Percentiles rank a stretch among this genome's conserved stretches.
Conservation (phyloP, 495 filamentous ascomycete species). For the Clohesyomyces aquaticus region DNA sequence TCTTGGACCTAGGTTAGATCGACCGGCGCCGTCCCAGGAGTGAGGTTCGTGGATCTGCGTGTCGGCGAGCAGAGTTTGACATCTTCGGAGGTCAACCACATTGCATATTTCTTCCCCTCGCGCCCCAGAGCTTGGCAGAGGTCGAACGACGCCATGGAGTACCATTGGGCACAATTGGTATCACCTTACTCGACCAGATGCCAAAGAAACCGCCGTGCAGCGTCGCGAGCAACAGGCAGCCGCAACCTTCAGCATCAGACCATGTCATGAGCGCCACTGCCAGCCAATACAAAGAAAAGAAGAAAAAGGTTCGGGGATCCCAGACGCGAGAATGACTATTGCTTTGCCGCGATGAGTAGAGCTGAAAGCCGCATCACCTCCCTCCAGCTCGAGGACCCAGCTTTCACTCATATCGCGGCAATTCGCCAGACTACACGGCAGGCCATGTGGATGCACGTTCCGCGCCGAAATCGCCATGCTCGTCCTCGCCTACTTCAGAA, state of each 20-base stretch:
- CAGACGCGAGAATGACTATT: not conserved
- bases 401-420: too few relatives aligned
- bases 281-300: not conserved
- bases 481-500: not conserved
- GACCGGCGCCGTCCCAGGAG: slow-evolving; percentile 3
- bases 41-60: slow-evolving; percentile 10
- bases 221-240: not conserved
- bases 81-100: not conserved
- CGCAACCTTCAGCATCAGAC: not conserved
- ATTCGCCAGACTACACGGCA: too few relatives aligned
- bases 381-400: not conserved
- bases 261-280: not conserved
- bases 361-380: not conserved
- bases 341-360: not conserved
- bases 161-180: not conserved
- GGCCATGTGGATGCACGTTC: not conserved
- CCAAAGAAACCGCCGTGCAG: not conserved
- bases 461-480: not conserved
- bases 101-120: not conserved
- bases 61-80: not conserved
- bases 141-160: not conserved
- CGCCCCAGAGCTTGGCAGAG: not conserved
- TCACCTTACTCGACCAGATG: not conserved
- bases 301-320: not conserved
- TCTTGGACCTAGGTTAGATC: slow-evolving; percentile 6